Evolutionary conservation across 2,329 filamentous ascomycete species (phyloP).

Genomic region (Zarea fungicola): DNA sequence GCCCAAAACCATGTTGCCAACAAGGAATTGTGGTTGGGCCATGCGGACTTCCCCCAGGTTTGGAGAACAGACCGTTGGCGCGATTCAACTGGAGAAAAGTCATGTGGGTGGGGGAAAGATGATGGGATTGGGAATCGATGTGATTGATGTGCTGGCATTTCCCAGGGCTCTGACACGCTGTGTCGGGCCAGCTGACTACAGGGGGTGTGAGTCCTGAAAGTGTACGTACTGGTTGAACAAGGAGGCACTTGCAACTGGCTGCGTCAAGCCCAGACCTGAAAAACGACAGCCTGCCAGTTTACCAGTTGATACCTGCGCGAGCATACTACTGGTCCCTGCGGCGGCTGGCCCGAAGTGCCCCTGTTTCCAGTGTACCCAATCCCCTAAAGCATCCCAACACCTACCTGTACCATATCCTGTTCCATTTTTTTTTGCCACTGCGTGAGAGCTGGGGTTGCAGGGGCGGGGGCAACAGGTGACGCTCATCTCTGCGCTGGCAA

Average conservation of each 20-base stretch:
- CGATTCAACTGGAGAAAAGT: neutral
- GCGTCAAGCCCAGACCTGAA: too few relatives aligned
- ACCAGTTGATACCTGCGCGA: too few relatives aligned
- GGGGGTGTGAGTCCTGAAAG: neutral
- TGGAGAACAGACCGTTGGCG: slow-evolving; percentile 4
- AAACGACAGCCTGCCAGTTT: too few relatives aligned
- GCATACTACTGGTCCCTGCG: too few relatives aligned
- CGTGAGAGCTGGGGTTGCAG: neutral
- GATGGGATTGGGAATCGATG: neutral
- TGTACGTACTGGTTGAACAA: neutral
- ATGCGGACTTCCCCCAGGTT: neutral
- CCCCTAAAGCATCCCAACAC: neutral
- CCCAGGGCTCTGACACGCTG: slow-evolving; percentile 8
- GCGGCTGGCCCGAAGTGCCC: too few relatives aligned
- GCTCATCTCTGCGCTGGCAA: neutral
- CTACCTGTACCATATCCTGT: neutral
- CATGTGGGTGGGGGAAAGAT: slow-evolving; percentile 1
- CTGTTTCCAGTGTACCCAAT: too few relatives aligned
- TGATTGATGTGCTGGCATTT: slow-evolving; percentile 8
- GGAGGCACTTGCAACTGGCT: neutral
- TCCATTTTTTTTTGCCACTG: slow-evolving; percentile 2
- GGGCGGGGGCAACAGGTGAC: slow-evolving; percentile 4
- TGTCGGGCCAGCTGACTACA: slow-evolving; percentile 8
- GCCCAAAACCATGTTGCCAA: neutral
- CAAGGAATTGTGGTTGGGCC: neutral